Conservation (phyloP, 192 early-diverging fungal species). For the Lobosporangium transversale region DNA sequence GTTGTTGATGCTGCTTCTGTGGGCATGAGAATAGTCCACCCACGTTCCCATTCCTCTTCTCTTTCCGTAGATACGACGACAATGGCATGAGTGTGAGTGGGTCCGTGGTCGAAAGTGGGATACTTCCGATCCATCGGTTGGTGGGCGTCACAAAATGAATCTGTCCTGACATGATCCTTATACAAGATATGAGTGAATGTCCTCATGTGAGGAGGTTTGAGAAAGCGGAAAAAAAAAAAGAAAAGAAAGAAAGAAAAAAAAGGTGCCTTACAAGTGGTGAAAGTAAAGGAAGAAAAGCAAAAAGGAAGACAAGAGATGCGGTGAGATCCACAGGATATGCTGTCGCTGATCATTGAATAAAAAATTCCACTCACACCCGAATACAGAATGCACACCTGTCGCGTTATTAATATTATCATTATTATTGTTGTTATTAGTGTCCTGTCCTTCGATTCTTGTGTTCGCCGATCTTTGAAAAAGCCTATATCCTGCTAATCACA, state of each 20-base stretch:
- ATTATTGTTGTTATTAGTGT: too few relatives aligned
- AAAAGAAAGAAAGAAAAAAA: not conserved
- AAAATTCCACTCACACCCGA: slow-evolving; percentile 8
- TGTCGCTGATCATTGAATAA: too few relatives aligned
- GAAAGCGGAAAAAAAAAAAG: not conserved
- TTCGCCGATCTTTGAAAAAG: too few relatives aligned
- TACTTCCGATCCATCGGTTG: slow-evolving; percentile 46
- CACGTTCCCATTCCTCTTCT: too few relatives aligned
- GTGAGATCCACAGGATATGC: not conserved
- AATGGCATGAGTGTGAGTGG: slow-evolving; percentile 41
- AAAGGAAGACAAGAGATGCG: not conserved
- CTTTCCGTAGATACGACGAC: slow-evolving; percentile 28
- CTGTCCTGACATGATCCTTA: slow-evolving; percentile 6
- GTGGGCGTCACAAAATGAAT: slow-evolving; percentile 52
- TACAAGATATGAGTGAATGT: too few relatives aligned
- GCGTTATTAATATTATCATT: too few relatives aligned
- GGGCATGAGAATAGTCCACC: too few relatives aligned
- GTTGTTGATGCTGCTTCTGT: not conserved
- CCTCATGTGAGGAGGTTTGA: too few relatives aligned
- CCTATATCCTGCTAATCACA: too few relatives aligned
- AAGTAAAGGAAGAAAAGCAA: not conserved
- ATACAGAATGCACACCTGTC: not conserved
- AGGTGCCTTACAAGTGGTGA: too few relatives aligned
- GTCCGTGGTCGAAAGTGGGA: slow-evolving; percentile 31
- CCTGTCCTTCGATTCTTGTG: too few relatives aligned